Percentiles rank a stretch among this genome's conserved stretches.
phyloP scores from a whole-genome alignment of 495 filamentous ascomycete genomes.

The Cairneyella variabilis region DNA sequence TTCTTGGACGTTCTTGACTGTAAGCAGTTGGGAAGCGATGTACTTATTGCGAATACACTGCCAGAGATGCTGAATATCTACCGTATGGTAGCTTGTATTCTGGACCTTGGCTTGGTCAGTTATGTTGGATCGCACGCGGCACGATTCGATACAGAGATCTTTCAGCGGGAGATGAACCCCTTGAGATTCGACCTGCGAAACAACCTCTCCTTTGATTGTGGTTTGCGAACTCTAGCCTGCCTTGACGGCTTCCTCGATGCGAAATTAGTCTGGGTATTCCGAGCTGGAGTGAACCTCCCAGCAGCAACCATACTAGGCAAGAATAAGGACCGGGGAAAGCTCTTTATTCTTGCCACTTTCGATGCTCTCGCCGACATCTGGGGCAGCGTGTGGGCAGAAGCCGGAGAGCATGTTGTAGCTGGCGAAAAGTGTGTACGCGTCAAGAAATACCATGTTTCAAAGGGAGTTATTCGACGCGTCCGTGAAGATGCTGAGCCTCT shows the following conservation, averaged over 20 bases:
- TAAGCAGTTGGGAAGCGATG: background rate
- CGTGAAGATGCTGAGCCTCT: background rate
- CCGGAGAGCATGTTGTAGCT: background rate
- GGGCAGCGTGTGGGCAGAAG: constrained; percentile 2
- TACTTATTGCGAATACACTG: background rate
- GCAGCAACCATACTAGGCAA: background rate
- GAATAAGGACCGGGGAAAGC: background rate
- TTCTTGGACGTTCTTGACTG: background rate
- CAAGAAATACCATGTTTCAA: background rate
- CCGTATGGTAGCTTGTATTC: constrained; percentile 2
- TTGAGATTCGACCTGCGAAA: background rate
- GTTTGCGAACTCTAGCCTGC: background rate
- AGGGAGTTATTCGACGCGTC: constrained; percentile 1
- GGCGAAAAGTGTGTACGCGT: background rate
- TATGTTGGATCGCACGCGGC: constrained; percentile 2
- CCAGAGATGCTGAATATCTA: constrained; percentile 3
- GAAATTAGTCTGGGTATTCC: background rate
- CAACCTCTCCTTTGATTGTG: background rate
- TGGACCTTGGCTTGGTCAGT: constrained; percentile 4
- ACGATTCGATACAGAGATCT: constrained; percentile 1
- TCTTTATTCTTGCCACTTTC: background rate
- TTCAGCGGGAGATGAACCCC: background rate
- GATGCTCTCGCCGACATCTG: constrained; percentile 1
- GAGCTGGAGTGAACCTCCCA: background rate
- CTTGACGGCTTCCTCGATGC: background rate